Conservation (phyloP, 139 green algal genomes). For the Chlamydomonas sp. region DNA sequence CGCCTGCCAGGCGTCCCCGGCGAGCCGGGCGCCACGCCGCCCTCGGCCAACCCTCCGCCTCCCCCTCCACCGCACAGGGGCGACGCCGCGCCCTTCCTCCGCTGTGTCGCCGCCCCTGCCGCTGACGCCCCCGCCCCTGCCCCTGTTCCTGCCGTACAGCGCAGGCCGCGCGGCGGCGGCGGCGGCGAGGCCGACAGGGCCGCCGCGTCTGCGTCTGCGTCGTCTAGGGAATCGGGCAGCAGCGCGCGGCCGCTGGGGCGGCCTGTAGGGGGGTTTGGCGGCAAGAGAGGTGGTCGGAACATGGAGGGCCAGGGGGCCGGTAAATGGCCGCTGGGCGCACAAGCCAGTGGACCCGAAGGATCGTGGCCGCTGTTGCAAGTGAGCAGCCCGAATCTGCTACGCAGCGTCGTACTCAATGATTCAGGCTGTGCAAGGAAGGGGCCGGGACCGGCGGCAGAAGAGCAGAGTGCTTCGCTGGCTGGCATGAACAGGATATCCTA, state of each 20-base stretch:
- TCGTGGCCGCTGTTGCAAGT: too few relatives aligned
- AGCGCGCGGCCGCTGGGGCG: conserved; percentile 32
- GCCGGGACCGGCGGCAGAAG: too few relatives aligned
- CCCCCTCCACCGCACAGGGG: neutral
- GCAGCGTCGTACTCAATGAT: too few relatives aligned
- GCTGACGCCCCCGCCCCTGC: neutral
- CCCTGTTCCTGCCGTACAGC: neutral
- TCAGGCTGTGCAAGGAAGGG: too few relatives aligned
- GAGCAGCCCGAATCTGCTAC: too few relatives aligned
- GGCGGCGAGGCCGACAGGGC: conserved; percentile 16
- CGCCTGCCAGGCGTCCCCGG: neutral
- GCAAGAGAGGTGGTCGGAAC: too few relatives aligned
- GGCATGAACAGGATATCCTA: too few relatives aligned
- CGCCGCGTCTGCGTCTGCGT: conserved; percentile 19
- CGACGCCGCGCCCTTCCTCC: neutral
- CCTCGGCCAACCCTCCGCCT: neutral
- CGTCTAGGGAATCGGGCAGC: conserved; percentile 39
- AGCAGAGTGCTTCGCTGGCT: too few relatives aligned
- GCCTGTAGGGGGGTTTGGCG: neutral
- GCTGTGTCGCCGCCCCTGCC: neutral
- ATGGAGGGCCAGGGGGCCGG: too few relatives aligned
- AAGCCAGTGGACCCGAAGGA: too few relatives aligned
- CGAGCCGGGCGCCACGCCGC: neutral
- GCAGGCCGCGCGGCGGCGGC: neutral
- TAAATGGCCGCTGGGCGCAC: too few relatives aligned